Conservation (phyloP, 768 basidiomycete species). For the Pisolithus orientalis region DNA sequence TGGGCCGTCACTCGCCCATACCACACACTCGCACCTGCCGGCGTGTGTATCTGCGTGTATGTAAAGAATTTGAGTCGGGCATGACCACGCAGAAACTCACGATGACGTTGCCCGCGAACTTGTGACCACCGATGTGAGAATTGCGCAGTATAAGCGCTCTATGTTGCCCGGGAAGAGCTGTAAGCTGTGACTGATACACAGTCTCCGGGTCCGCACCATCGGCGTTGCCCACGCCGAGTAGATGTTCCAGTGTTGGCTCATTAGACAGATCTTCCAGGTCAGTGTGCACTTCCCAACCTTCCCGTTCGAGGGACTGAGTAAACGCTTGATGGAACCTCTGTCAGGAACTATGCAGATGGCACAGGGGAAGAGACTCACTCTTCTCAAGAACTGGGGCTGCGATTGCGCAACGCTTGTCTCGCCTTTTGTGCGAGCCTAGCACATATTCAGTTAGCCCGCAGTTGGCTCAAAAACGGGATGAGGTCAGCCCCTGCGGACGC, state of each 20-base stretch:
- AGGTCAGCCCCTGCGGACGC: slow-evolving; percentile 21
- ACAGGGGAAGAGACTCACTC: slow-evolving; percentile 35
- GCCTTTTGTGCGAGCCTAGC: slow-evolving; percentile 85
- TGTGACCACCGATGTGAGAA: slow-evolving; percentile 92
- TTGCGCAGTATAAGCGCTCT: slow-evolving; percentile 79
- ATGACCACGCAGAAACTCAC: slow-evolving; percentile 42
- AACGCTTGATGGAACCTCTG: slow-evolving; percentile 40
- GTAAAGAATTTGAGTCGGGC: background rate
- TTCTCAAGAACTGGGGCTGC: slow-evolving; percentile 80
- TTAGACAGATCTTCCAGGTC: slow-evolving; percentile 56
- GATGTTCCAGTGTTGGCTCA: slow-evolving; percentile 21
- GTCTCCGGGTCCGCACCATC: slow-evolving; percentile 39
- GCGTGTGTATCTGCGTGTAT: slow-evolving; percentile 67
- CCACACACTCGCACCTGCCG: slow-evolving; percentile 82
- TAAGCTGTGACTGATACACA: slow-evolving; percentile 41
- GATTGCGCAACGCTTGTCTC: slow-evolving; percentile 89
- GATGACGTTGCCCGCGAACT: slow-evolving; percentile 86
- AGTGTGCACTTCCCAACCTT: slow-evolving; percentile 73
- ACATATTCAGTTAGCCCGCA: background rate
- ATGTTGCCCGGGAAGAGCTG: slow-evolving; percentile 46
- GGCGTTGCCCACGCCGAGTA: background rate
- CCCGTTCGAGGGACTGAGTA: slow-evolving; percentile 51
- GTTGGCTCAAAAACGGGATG: background rate
- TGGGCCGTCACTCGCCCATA: slow-evolving; percentile 92
- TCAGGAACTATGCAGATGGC: slow-evolving; percentile 9